Conservation (phyloP, 148 eudicot genomes). For the Diospyros lotus region DNA sequence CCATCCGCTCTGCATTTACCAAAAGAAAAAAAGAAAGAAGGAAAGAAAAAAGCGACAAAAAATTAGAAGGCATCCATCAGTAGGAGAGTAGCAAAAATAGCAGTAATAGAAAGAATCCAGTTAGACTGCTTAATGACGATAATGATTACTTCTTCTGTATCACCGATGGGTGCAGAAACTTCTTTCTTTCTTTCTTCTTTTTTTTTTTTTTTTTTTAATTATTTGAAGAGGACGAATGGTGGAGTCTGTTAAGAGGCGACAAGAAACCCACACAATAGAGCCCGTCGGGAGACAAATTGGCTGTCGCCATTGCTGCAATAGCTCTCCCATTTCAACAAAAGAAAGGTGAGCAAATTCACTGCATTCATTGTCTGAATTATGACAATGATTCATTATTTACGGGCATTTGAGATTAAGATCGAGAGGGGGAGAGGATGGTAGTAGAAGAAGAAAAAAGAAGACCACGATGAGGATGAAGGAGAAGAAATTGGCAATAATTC, state of each 20-base stretch:
- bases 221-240: too few relatives aligned
- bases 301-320: too few relatives aligned
- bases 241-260: too few relatives aligned
- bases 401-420: too few relatives aligned
- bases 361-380: too few relatives aligned
- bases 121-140: too few relatives aligned
- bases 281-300: too few relatives aligned
- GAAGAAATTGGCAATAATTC: conserved; percentile 14
- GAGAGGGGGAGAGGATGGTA: too few relatives aligned
- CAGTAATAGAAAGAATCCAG: neutral
- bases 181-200: neutral
- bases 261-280: too few relatives aligned
- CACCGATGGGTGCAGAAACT: neutral
- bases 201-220: too few relatives aligned
- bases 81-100: neutral
- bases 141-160: neutral
- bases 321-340: neutral
- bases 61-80: neutral
- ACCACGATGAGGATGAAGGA: neutral
- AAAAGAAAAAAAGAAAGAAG: neutral
- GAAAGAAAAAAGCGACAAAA: conserved; percentile 8
- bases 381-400: neutral
- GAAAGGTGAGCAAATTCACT: neutral
- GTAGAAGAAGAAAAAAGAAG: neutral
- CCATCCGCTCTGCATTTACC: conserved; percentile 66